Percentiles rank a stretch among this genome's conserved stretches.
These are phyloP conservation scores for Fragosphaeria purpurea DNA, from an alignment of 2,329 filamentous ascomycete species.

Conservation along the genomic window DNA sequence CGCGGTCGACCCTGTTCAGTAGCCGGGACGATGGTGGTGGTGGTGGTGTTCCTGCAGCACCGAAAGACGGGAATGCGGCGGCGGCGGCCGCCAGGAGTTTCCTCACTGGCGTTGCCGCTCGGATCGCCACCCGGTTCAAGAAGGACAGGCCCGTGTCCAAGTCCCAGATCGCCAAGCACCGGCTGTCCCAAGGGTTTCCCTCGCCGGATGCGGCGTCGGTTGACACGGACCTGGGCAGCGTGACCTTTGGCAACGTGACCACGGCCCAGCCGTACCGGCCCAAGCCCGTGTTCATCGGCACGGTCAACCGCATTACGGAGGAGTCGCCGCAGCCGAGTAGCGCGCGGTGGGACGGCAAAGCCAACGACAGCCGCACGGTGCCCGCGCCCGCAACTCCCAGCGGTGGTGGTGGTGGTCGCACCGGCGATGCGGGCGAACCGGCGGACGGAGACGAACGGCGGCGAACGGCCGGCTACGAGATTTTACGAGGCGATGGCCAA, in stretches of 20 bases:
- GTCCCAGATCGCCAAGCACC: neutral
- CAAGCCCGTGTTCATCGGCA: slow-evolving; percentile 12
- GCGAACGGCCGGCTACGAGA: no score
- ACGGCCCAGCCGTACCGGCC: slow-evolving; percentile 13
- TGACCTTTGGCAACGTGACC: slow-evolving; percentile 10
- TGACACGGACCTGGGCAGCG: slow-evolving; percentile 12
- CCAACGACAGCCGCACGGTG: neutral
- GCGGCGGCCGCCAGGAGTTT: neutral
- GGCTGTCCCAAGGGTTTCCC: neutral
- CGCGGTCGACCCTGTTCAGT: slow-evolving; percentile 1
- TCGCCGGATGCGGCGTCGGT: slow-evolving; percentile 9
- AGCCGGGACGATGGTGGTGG: neutral
- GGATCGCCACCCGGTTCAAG: slow-evolving; percentile 3
- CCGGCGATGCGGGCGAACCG: no score
- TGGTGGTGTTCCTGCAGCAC: no score
- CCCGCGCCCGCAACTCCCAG: neutral
- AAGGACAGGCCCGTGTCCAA: neutral
- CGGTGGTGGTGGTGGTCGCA: neutral
- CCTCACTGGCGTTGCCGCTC: slow-evolving; percentile 3
- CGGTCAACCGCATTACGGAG: slow-evolving; percentile 9
- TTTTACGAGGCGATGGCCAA: neutral
- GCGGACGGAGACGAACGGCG: neutral
- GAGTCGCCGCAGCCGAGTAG: slow-evolving; percentile 6
- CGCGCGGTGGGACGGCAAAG: neutral
- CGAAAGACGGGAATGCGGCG: neutral